Percentiles rank a stretch among this genome's conserved stretches.
Conservation (phyloP, 2,329 filamentous ascomycete genomes). For the Paracoccidioides lutzii region DNA sequence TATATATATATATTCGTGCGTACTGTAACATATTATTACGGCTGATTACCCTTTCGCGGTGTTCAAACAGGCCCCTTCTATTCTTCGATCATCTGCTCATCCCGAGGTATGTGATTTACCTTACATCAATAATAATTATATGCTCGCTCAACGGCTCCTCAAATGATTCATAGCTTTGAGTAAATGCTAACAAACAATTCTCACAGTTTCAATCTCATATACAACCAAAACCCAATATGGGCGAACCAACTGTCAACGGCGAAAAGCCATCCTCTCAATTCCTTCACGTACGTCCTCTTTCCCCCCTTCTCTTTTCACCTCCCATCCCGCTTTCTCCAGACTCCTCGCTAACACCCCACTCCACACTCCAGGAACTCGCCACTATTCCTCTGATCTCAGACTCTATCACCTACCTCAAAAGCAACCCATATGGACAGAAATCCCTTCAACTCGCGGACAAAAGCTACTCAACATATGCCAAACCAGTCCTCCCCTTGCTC, state of each 20-base stretch:
- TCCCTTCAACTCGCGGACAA: slow-evolving; percentile 63
- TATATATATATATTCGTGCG: background rate
- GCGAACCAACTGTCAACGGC: slow-evolving; percentile 2
- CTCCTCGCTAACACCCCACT: background rate
- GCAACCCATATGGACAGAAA: slow-evolving; percentile 70
- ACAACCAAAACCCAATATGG: background rate
- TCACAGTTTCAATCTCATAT: background rate
- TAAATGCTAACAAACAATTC: background rate
- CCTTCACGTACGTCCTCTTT: background rate
- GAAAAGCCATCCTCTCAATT: slow-evolving; percentile 2
- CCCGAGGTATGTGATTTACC: too few relatives aligned
- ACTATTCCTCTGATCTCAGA: slow-evolving; percentile 75
- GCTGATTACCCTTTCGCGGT: too few relatives aligned
- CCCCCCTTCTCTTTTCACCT: background rate
- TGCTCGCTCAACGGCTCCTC: too few relatives aligned
- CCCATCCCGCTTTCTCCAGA: background rate
- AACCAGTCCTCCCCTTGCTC: slow-evolving; percentile 69
- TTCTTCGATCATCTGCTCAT: too few relatives aligned
- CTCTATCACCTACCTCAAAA: slow-evolving; percentile 62
- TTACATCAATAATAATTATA: too few relatives aligned
- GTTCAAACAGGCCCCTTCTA: too few relatives aligned
- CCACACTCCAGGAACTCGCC: slow-evolving; percentile 53
- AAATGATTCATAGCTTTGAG: too few relatives aligned
- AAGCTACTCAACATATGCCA: slow-evolving; percentile 62
- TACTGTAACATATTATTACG: background rate